Evolutionary conservation across 768 basidiomycete genomes (phyloP).

Genomic region (Leccinellum albellum): DNA sequence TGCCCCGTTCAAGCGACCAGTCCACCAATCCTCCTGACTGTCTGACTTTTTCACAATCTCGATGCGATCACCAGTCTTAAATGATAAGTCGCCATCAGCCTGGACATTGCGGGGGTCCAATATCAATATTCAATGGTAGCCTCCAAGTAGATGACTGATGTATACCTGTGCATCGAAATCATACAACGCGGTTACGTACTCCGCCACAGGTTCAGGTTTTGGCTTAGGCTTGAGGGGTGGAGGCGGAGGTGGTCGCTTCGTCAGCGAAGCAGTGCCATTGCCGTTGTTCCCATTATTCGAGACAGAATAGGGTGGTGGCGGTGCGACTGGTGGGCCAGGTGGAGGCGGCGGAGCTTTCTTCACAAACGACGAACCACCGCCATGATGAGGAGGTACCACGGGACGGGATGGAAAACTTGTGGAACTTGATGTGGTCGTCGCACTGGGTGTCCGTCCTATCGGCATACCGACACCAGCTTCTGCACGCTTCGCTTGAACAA

Average conservation of each 20-base stretch:
- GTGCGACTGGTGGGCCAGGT: conserved; percentile 33
- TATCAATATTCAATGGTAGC: neutral
- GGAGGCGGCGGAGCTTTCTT: conserved; percentile 42
- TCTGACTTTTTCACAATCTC: conserved; percentile 81
- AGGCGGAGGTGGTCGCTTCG: conserved; percentile 84
- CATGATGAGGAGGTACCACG: conserved; percentile 21
- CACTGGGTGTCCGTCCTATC: conserved; percentile 28
- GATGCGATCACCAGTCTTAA: conserved; percentile 85
- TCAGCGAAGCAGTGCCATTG: conserved; percentile 31
- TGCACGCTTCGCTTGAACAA: conserved; percentile 56
- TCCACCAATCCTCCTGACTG: conserved; percentile 97
- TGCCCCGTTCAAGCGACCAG: conserved; percentile 74
- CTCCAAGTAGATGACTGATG: neutral
- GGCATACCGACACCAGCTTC: conserved; percentile 34
- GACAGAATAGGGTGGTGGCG: conserved; percentile 40
- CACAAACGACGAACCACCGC: conserved; percentile 31
- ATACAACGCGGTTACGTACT: conserved; percentile 90
- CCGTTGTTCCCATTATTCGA: conserved; percentile 17
- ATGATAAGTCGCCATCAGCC: conserved; percentile 91
- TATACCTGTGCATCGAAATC: conserved; percentile 88
- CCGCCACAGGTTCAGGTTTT: conserved; percentile 54
- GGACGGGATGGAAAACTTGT: conserved; percentile 23
- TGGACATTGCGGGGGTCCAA: conserved; percentile 23
- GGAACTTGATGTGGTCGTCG: conserved; percentile 26
- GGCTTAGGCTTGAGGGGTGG: conserved; percentile 90